Conservation (phyloP, 2,329 filamentous ascomycete species). For the Purpureocillium lavendulum region DNA sequence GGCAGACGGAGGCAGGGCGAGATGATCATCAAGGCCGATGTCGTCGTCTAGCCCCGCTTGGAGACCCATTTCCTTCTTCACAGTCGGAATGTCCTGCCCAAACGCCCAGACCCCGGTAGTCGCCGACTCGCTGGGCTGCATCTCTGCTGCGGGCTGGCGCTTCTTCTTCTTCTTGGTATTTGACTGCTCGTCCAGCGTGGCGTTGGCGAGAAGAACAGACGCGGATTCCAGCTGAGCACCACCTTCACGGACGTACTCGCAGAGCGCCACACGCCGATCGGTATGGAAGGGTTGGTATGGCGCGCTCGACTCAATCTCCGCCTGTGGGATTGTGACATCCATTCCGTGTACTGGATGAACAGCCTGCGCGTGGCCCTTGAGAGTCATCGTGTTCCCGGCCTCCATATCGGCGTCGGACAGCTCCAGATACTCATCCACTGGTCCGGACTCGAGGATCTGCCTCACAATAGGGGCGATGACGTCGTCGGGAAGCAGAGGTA, state of each 20-base stretch:
- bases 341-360: slow-evolving; percentile 32
- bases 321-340: slow-evolving; percentile 61
- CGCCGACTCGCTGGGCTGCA: slow-evolving; percentile 6
- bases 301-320: slow-evolving; percentile 91
- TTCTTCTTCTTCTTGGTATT: slow-evolving; percentile 28
- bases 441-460: slow-evolving; percentile 39
- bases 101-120: slow-evolving; percentile 44
- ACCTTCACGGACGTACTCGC: slow-evolving; percentile 43
- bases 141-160: slow-evolving; percentile 1
- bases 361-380: slow-evolving; percentile 30
- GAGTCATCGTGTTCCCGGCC: slow-evolving; percentile 44
- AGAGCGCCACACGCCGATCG: slow-evolving; percentile 73
- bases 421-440: slow-evolving; percentile 48
- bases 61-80: slow-evolving; percentile 45
- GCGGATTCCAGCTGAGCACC: slow-evolving; percentile 26
- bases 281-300: slow-evolving; percentile 96
- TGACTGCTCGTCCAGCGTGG: slow-evolving; percentile 30
- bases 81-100: slow-evolving; percentile 43
- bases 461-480: slow-evolving; percentile 47
- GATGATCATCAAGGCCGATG: slow-evolving; percentile 42
- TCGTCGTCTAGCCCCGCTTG: slow-evolving; percentile 41
- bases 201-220: slow-evolving; percentile 30
- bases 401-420: slow-evolving; percentile 45
- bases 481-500: slow-evolving; percentile 55
- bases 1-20: slow-evolving; percentile 52